phyloP scores from a whole-genome alignment of 306 rosid species.

The Acmispon strigosus region DNA sequence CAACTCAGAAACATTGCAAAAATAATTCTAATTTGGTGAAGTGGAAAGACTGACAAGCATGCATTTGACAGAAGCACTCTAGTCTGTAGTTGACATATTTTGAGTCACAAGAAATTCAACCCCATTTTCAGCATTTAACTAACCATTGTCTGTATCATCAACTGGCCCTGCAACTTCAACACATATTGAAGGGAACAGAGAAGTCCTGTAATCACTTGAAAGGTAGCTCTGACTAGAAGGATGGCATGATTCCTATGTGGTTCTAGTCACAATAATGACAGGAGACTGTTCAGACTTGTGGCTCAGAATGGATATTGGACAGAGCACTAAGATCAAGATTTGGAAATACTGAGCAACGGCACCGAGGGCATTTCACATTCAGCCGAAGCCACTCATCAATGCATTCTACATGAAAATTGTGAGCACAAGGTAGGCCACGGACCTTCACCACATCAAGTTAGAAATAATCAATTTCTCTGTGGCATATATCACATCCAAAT shows the following conservation, averaged over 20 bases:
- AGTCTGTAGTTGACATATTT: conserved; percentile 18
- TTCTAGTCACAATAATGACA: conserved; percentile 35
- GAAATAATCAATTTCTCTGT: conserved; percentile 1
- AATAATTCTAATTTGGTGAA: conserved; percentile 28
- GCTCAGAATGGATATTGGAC: conserved; percentile 54
- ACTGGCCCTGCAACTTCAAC: conserved; percentile 35
- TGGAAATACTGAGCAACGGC: conserved; percentile 89
- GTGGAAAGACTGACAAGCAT: conserved; percentile 19
- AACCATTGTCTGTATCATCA: conserved; percentile 30
- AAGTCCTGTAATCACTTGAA: conserved; percentile 50
- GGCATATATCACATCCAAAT: neutral
- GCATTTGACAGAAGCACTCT: conserved; percentile 3
- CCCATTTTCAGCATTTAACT: conserved; percentile 47
- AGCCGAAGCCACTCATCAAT: conserved; percentile 90
- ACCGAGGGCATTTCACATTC: conserved; percentile 84
- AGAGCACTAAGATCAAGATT: conserved; percentile 89
- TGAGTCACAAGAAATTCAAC: conserved; percentile 8
- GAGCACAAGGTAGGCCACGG: conserved; percentile 91
- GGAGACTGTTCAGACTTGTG: conserved; percentile 44
- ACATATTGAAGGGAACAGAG: conserved; percentile 35
- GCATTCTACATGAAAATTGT: conserved; percentile 86
- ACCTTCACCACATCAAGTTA: conserved; percentile 47
- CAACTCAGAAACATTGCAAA: conserved; percentile 10
- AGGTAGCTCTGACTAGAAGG: conserved; percentile 60
- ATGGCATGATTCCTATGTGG: conserved; percentile 35